phyloP scores from a whole-genome alignment of 1,284 basidiomycete genomes.

The Sutorius eximius region DNA sequence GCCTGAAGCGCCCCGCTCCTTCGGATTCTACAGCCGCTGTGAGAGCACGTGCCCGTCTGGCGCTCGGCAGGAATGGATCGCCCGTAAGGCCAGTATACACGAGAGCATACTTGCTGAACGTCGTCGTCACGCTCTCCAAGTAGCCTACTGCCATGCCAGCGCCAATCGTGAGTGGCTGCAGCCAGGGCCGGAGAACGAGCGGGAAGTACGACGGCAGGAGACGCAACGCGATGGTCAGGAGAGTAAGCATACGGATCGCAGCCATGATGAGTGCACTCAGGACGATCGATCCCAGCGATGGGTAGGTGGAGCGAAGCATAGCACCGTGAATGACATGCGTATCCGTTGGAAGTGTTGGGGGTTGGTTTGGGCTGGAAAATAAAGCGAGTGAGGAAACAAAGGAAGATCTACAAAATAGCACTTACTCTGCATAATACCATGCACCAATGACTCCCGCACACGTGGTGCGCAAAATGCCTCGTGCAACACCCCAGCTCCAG shows the following conservation, averaged over 20 bases:
- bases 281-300: constrained; percentile 78
- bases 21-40: constrained; percentile 46
- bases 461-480: constrained; percentile 78
- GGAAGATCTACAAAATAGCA: constrained; percentile 2
- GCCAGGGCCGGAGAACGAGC: constrained; percentile 39
- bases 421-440: constrained; percentile 89
- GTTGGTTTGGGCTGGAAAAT: constrained; percentile 45
- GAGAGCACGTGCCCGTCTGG: constrained; percentile 64
- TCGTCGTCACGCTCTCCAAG: constrained; percentile 63
- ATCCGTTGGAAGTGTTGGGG: constrained; percentile 52
- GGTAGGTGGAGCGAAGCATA: constrained; percentile 74
- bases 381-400: not conserved
- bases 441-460: constrained; percentile 84
- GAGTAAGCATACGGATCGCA: constrained; percentile 54
- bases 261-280: constrained; percentile 79
- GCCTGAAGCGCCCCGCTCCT: constrained; percentile 42
- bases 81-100: constrained; percentile 88
- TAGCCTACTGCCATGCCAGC: constrained; percentile 49
- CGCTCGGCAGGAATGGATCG: constrained; percentile 78
- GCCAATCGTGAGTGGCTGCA: constrained; percentile 42
- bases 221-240: constrained; percentile 51
- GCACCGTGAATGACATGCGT: constrained; percentile 78
- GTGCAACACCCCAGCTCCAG: constrained; percentile 88
- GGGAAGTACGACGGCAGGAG: constrained; percentile 58
- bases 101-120: constrained; percentile 81